Evolutionary conservation across 2,329 filamentous ascomycete species (phyloP).

Genomic region (Metarhizium robertsii): DNA sequence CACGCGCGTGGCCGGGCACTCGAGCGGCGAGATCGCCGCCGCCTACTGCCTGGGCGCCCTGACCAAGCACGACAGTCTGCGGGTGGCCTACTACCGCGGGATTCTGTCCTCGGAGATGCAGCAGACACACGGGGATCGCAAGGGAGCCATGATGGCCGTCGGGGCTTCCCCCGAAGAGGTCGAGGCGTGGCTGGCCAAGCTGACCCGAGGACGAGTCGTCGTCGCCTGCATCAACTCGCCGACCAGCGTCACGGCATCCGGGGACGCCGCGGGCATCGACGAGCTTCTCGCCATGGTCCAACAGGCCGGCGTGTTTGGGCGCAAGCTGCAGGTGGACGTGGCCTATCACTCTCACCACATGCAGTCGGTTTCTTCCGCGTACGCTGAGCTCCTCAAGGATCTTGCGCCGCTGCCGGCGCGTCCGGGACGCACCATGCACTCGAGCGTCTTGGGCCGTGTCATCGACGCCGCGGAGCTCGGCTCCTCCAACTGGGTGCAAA

Average conservation of each 20-base stretch:
- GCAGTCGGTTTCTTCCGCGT: slow-evolving; percentile 26
- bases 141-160: slow-evolving; percentile 23
- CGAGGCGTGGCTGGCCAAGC: background rate
- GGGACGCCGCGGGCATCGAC: slow-evolving; percentile 10
- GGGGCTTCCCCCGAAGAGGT: slow-evolving; percentile 6
- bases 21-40: slow-evolving; percentile 29
- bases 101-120: background rate
- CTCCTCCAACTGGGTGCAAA: background rate
- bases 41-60: slow-evolving; percentile 18
- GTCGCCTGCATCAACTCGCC: slow-evolving; percentile 17
- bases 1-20: slow-evolving; percentile 24
- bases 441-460: background rate
- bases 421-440: background rate
- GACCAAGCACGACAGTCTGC: background rate
- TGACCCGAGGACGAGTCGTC: background rate
- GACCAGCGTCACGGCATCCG: slow-evolving; percentile 13
- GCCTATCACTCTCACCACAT: slow-evolving; percentile 16
- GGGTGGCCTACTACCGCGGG: background rate
- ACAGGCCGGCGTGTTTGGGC: slow-evolving; percentile 9
- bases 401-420: background rate
- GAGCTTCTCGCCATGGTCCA: slow-evolving; percentile 8
- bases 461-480: background rate
- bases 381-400: slow-evolving; percentile 19
- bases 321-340: slow-evolving; percentile 11
- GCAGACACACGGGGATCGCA: background rate